Conservation (phyloP, 805 yeast genomes). For the Zygosaccharomyces rouxii region DNA sequence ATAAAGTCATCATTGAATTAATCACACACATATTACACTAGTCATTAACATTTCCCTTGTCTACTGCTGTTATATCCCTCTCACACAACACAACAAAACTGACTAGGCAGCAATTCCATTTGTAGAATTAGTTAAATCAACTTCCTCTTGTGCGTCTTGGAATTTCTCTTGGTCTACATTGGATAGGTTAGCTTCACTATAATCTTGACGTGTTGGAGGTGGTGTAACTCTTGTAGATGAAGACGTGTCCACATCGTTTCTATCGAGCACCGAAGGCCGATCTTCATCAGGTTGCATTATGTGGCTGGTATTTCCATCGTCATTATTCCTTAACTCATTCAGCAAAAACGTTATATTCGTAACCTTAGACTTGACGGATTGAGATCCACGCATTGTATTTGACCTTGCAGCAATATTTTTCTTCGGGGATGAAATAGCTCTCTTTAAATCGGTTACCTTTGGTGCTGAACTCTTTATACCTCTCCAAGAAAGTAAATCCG, state of each 20-base stretch:
- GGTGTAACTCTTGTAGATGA: constrained; percentile 22
- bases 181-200: neutral
- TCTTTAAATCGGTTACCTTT: constrained; percentile 30
- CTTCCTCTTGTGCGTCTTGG: constrained; percentile 30
- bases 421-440: constrained; percentile 15
- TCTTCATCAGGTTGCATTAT: constrained; percentile 36
- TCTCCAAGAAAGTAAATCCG: constrained; percentile 23
- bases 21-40: constrained; percentile 1
- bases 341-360: constrained; percentile 36
- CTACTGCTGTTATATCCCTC: neutral
- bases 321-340: constrained; percentile 29
- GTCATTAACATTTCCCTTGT: neutral
- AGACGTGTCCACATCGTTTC: constrained; percentile 30
- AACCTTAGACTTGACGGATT: constrained; percentile 35
- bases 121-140: constrained; percentile 20
- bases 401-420: constrained; percentile 8
- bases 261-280: constrained; percentile 32
- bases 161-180: constrained; percentile 25
- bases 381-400: constrained; percentile 27
- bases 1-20: neutral
- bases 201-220: neutral
- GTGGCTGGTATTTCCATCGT: constrained; percentile 19
- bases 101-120: constrained; percentile 16
- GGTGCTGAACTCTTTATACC: constrained; percentile 22
- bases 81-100: neutral